Percentiles rank a stretch among this genome's conserved stretches.
phyloP scores from a whole-genome alignment of 306 rosid species.

The Rosa multiflora region DNA sequence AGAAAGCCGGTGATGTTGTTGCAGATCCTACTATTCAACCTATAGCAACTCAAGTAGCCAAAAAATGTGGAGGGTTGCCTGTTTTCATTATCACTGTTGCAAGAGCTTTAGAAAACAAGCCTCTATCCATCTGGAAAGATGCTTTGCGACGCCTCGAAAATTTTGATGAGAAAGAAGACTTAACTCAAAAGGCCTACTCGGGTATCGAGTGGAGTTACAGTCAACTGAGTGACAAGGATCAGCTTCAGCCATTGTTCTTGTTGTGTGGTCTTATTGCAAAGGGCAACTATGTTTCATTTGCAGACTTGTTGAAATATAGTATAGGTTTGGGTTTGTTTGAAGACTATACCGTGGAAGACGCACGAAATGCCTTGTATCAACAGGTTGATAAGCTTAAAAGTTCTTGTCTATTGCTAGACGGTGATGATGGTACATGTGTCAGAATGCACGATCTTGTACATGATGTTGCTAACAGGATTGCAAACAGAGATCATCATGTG shows the following conservation, averaged over 20 bases:
- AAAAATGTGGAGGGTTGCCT: conserved; percentile 37
- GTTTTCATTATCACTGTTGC: conserved; percentile 30
- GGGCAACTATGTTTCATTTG: background rate
- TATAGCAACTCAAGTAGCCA: conserved; percentile 27
- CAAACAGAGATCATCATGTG: background rate
- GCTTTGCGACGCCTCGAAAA: background rate
- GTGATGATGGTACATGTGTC: background rate
- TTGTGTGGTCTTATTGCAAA: background rate
- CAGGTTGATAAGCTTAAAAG: background rate
- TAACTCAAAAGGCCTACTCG: background rate
- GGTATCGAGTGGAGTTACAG: background rate
- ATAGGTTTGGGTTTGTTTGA: background rate
- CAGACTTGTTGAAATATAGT: background rate
- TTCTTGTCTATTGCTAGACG: background rate
- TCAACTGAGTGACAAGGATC: background rate
- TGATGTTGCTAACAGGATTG: background rate
- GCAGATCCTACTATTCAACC: background rate
- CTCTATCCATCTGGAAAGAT: background rate
- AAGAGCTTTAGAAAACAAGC: background rate
- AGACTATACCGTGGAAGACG: background rate
- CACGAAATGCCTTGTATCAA: no score
- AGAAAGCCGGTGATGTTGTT: conserved; percentile 5
- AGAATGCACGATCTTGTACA: background rate
- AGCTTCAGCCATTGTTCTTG: background rate
- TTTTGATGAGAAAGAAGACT: background rate